Evolutionary conservation across 2,329 filamentous ascomycete genomes (phyloP), one percentile per base, ranked within the genome.

Genomic region (Grosmannia penicillata): DNA sequence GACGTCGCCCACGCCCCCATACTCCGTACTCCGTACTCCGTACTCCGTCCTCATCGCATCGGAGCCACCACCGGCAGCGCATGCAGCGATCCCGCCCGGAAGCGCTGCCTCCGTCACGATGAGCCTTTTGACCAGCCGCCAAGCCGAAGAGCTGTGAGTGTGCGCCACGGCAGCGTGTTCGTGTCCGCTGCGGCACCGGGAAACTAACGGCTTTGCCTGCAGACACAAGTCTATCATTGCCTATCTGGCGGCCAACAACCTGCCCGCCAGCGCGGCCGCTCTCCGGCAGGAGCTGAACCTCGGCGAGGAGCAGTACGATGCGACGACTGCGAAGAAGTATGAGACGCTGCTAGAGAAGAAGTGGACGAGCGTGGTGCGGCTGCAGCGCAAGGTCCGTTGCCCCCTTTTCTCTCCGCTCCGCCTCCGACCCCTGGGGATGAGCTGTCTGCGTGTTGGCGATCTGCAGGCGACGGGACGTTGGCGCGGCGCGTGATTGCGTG

Each of bases 321-420:
- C 82, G 45, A 71, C 73, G 15, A 94, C 84, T 17, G 72, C 79
- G 37, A 94, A 94, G 66, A 94, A 93, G 62, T 96, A 95, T 62
- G 86, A 94, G 60, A 82, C 83, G 2, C 61, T 96, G 22, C 62
- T 96, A 48, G 89, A 96, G 68, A 95, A 94, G 72, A 96, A 96
- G 66, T 96, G 89, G 89, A 96, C 89, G 17, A 91, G 85, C 51
- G 82, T 96, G 22, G 86, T 95, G 51, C 73, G 89, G 44, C 60
- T 96, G 57, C 89, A 96, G 62, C 95, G 94, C 61, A 96, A 94
- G 82, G 84, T 82, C 17, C 6, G 33, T 27, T n/a, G 8, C 19
- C 39, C 48, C 32, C 45, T 37, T 17, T 18, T 15, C 10, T 27
- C 10, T 27, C n/a, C n/a, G n/a, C n/a, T n/a, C n/a, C n/a, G n/a